These are phyloP conservation scores for Trichoderma semiorbis DNA, from an alignment of 2,329 filamentous ascomycete genomes.

Conservation along the genomic window DNA sequence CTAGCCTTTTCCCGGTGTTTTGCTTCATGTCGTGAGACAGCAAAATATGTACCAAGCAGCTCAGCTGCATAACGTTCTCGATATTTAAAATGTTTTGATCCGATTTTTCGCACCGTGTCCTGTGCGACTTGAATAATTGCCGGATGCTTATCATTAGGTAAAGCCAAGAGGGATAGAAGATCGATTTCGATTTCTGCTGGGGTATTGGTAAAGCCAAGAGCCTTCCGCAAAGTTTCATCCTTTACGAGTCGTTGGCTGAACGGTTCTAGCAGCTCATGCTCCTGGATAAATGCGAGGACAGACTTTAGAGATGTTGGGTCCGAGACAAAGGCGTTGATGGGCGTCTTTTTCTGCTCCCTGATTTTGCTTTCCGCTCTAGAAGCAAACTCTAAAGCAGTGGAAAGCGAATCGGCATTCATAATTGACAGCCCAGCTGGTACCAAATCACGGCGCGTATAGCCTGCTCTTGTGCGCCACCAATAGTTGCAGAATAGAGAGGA, in stretches of 20 bases:
- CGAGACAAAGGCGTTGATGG: conserved; percentile 18
- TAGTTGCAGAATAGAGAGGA: conserved; percentile 44
- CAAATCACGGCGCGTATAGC: conserved; percentile 34
- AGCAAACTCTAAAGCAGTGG: conserved; percentile 23
- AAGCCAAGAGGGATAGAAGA: conserved; percentile 14
- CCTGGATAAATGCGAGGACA: conserved; percentile 19
- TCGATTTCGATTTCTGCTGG: conserved; percentile 17
- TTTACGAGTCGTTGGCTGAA: conserved; percentile 16
- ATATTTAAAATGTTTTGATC: conserved; percentile 22
- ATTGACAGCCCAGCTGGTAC: neutral
- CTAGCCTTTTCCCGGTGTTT: neutral
- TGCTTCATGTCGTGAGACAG: neutral
- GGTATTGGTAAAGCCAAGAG: conserved; percentile 5
- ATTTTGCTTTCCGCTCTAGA: conserved; percentile 19
- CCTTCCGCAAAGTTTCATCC: neutral
- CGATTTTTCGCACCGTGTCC: conserved; percentile 13
- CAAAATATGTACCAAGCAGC: conserved; percentile 24
- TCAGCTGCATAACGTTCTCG: conserved; percentile 25
- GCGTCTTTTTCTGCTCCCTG: conserved; percentile 4
- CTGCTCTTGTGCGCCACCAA: conserved; percentile 46
- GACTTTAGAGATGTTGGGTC: conserved; percentile 17
- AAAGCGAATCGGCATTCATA: conserved; percentile 18
- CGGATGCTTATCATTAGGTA: conserved; percentile 19
- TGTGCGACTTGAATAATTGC: conserved; percentile 20
- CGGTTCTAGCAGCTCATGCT: conserved; percentile 20